phyloP scores from a whole-genome alignment of 2,329 filamentous ascomycete species.

The Rhinocladiella similis region DNA sequence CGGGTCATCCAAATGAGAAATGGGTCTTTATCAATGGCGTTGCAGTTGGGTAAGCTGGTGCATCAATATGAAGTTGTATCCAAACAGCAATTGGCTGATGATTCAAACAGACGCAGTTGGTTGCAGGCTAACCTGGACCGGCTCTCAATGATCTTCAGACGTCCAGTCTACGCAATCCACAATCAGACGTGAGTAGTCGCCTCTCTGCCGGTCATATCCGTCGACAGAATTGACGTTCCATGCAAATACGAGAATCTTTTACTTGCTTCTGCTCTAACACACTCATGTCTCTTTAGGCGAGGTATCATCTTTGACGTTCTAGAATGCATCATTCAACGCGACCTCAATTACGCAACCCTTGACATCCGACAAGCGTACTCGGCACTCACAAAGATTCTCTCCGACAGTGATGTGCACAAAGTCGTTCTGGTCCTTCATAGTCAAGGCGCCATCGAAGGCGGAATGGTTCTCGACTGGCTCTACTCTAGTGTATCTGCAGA shows the following conservation, averaged over 20 bases:
- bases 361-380: slow-evolving; percentile 64
- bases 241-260: no score
- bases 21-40: slow-evolving; percentile 84
- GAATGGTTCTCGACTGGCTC: slow-evolving; percentile 74
- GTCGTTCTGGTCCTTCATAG: slow-evolving; percentile 75
- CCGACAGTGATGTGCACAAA: slow-evolving; percentile 63
- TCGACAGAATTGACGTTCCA: no score
- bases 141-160: slow-evolving; percentile 69
- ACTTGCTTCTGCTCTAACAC: no score
- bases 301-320: slow-evolving; percentile 76
- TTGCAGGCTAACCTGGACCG: slow-evolving; percentile 70
- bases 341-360: slow-evolving; percentile 68
- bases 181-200: slow-evolving; percentile 60
- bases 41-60: slow-evolving; percentile 34
- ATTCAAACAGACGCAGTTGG: slow-evolving; percentile 55
- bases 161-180: slow-evolving; percentile 71
- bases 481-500: slow-evolving; percentile 69
- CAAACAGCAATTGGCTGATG: slow-evolving; percentile 35
- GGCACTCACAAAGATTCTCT: slow-evolving; percentile 62
- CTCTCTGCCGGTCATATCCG: no score
- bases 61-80: not conserved
- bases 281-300: slow-evolving; percentile 3
- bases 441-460: slow-evolving; percentile 74
- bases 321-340: slow-evolving; percentile 75
- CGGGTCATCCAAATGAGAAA: slow-evolving; percentile 18